A percentile compares a stretch with the other conserved stretches of the same genome.
phyloP scores from a whole-genome alignment of 306 rosid species.

The barrel medic (Medicago truncatula) region MtrunA17r5.0-ANR NC_053045.1:10717001-10717500 shows the following conservation, averaged over 20 bases:
- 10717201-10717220: conserved; percentile 1
- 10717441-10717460: too few relatives aligned
- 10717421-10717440: too few relatives aligned
- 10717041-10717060: conserved; percentile 50
- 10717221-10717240: not conserved
- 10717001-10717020: too few relatives aligned
- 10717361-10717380: too few relatives aligned
- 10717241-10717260: conserved; percentile 4
- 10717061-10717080: conserved; percentile 7
- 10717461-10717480: too few relatives aligned
- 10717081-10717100: not conserved
- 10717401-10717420: too few relatives aligned
- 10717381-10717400: too few relatives aligned
- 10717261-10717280: not conserved
- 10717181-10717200: not conserved
- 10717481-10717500: too few relatives aligned
- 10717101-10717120: conserved; percentile 6
- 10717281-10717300: not conserved
- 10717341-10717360: too few relatives aligned
- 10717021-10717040: conserved; percentile 15
- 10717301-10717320: not conserved
- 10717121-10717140: not conserved
- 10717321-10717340: too few relatives aligned
- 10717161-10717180: not conserved
- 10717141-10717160: not conserved